Conservation (phyloP, 2,329 filamentous ascomycete species). For the Penicillium hordei region DNA sequence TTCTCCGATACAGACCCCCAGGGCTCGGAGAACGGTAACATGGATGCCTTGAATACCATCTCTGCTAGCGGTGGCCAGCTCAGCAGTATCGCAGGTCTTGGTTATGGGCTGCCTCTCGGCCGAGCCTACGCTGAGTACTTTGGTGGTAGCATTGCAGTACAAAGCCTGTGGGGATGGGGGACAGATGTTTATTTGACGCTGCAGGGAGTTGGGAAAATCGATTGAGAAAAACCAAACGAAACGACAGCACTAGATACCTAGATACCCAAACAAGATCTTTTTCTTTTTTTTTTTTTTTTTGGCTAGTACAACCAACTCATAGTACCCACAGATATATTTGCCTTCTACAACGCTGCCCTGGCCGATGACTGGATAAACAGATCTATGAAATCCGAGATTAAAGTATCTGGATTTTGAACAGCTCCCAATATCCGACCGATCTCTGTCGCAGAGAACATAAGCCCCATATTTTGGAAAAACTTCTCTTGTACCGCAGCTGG, state of each 20-base stretch:
- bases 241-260: conserved; percentile 5
- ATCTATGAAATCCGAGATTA: conserved; percentile 18
- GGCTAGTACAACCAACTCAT: background rate
- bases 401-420: conserved; percentile 12
- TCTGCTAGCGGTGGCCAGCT: conserved; percentile 68
- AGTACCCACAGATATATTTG: background rate
- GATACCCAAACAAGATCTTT: conserved; percentile 1
- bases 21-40: conserved; percentile 51
- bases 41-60: conserved; percentile 73
- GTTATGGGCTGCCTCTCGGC: conserved; percentile 87
- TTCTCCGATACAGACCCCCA: conserved; percentile 68
- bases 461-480: conserved; percentile 20
- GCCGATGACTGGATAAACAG: conserved; percentile 13
- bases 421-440: conserved; percentile 12
- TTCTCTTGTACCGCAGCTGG: conserved; percentile 15
- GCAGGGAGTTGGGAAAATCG: conserved; percentile 57
- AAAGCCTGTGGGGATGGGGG: conserved; percentile 93
- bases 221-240: conserved; percentile 22
- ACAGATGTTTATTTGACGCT: conserved; percentile 66
- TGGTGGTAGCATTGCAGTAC: conserved; percentile 90
- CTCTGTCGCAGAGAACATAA: conserved; percentile 19
- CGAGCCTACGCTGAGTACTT: conserved; percentile 98
- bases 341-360: conserved; percentile 11
- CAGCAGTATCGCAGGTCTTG: conserved; percentile 86
- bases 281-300: background rate